Conservation (phyloP, 495 filamentous ascomycete genomes). For the Lasiosphaeria ovina region DNA sequence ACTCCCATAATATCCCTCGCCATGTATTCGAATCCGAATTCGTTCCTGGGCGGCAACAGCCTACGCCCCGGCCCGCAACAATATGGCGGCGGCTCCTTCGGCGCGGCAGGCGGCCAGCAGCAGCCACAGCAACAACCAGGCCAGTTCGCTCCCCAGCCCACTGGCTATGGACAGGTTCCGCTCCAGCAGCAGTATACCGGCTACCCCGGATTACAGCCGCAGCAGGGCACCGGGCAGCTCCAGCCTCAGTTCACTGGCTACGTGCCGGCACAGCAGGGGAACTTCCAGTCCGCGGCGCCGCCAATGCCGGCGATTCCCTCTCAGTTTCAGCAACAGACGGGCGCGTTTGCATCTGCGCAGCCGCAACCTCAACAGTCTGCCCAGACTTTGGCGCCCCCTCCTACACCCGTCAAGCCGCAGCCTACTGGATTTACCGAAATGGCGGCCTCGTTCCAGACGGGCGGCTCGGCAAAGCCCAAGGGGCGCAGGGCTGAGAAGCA, state of each 20-base stretch:
- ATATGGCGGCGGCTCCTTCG: slow-evolving; percentile 53
- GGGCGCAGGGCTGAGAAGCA: slow-evolving; percentile 43
- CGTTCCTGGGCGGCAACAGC: slow-evolving; percentile 75
- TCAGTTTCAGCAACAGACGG: slow-evolving; percentile 48
- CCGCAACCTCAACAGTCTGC: slow-evolving; percentile 24
- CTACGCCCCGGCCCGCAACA: slow-evolving; percentile 69
- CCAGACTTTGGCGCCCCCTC: slow-evolving; percentile 36
- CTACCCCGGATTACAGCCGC: slow-evolving; percentile 51
- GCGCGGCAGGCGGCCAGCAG: slow-evolving; percentile 43
- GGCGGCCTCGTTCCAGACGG: slow-evolving; percentile 77
- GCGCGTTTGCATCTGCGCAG: slow-evolving; percentile 35
- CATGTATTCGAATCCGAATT: slow-evolving; percentile 90
- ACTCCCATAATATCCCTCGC: slow-evolving; percentile 15
- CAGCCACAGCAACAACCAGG: slow-evolving; percentile 57
- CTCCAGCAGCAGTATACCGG: slow-evolving; percentile 64
- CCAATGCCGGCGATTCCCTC: slow-evolving; percentile 57
- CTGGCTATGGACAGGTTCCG: slow-evolving; percentile 56
- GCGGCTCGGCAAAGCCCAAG: slow-evolving; percentile 52
- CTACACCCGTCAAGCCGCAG: slow-evolving; percentile 59
- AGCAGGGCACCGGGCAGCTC: slow-evolving; percentile 51
- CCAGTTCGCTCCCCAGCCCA: slow-evolving; percentile 58
- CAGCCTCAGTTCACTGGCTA: slow-evolving; percentile 59
- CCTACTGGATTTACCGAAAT: slow-evolving; percentile 75
- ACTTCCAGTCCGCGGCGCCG: slow-evolving; percentile 48
- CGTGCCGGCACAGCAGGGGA: slow-evolving; percentile 45